A percentile compares a stretch with the other conserved stretches of the same genome.
phyloP scores from a whole-genome alignment of 306 rosid species.

The Glycine soja region DNA sequence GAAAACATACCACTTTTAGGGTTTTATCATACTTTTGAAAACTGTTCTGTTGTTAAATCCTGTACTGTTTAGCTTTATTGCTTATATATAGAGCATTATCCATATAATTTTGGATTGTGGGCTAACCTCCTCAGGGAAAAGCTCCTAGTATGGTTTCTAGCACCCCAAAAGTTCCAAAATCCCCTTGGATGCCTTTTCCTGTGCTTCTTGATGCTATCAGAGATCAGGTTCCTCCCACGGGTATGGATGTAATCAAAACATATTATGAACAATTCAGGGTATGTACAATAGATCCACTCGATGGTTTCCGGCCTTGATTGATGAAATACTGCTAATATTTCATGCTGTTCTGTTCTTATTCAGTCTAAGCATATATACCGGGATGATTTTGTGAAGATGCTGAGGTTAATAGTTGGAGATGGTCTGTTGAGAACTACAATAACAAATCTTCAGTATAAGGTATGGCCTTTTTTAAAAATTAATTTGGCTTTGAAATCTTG shows the following conservation, averaged over 20 bases:
- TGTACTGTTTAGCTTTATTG: slow-evolving; percentile 23
- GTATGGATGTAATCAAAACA: slow-evolving; percentile 54
- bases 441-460: slow-evolving; percentile 66
- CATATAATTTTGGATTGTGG: slow-evolving; percentile 49
- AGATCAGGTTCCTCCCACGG: slow-evolving; percentile 54
- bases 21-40: slow-evolving; percentile 16
- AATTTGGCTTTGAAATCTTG: background rate
- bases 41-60: background rate
- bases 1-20: background rate
- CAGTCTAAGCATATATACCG: slow-evolving; percentile 77
- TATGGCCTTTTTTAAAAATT: slow-evolving; percentile 16
- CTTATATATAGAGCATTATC: slow-evolving; percentile 1
- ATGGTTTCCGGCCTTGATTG: slow-evolving; percentile 5
- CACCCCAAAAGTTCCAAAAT: slow-evolving; percentile 60
- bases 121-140: slow-evolving; percentile 51
- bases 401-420: slow-evolving; percentile 86
- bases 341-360: background rate
- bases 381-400: slow-evolving; percentile 68
- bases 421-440: slow-evolving; percentile 68
- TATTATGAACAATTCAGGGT: slow-evolving; percentile 70
- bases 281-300: slow-evolving; percentile 43
- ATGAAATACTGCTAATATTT: slow-evolving; percentile 22
- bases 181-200: slow-evolving; percentile 90
- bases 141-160: slow-evolving; percentile 60
- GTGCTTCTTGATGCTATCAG: slow-evolving; percentile 74